These are phyloP conservation scores for Solanum commersonii DNA, from an alignment of 257 asterid species.

Conservation along the genomic window DNA sequence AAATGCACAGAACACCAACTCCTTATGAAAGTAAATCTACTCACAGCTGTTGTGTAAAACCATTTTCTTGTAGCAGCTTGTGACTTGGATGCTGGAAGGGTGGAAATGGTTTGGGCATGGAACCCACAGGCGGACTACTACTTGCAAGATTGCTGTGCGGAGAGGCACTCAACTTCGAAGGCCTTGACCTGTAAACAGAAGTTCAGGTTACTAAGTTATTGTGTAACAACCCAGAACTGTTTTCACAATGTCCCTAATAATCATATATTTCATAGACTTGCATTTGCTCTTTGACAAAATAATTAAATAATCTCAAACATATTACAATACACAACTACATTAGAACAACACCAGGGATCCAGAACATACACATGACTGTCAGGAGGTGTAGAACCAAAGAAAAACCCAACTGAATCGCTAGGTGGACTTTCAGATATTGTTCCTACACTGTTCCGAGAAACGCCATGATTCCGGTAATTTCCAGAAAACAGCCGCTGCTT, in stretches of 20 bases:
- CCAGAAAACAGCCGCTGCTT: conserved; percentile 62
- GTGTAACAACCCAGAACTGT: background rate
- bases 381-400: conserved; percentile 88
- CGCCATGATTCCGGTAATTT: conserved; percentile 38
- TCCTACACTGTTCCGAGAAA: conserved; percentile 33
- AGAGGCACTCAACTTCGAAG: conserved; percentile 66
- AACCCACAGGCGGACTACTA: conserved; percentile 81
- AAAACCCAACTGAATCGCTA: conserved; percentile 75
- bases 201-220: background rate
- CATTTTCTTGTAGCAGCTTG: conserved; percentile 84
- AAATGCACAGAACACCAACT: background rate
- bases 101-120: conserved; percentile 72
- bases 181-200: conserved; percentile 37
- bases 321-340: background rate
- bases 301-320: background rate
- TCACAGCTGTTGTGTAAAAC: conserved; percentile 90
- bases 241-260: background rate
- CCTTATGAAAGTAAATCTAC: conserved; percentile 14
- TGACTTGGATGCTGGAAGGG: conserved; percentile 91
- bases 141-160: conserved; percentile 49
- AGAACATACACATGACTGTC: conserved; percentile 63
- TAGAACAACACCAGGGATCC: background rate
- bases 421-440: conserved; percentile 67
- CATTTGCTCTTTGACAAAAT: background rate
- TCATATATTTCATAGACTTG: background rate